A percentile compares a stretch with the other conserved stretches of the same genome.
phyloP scores from a whole-genome alignment of 1,284 basidiomycete species.

The Prillingera fragicola region DNA sequence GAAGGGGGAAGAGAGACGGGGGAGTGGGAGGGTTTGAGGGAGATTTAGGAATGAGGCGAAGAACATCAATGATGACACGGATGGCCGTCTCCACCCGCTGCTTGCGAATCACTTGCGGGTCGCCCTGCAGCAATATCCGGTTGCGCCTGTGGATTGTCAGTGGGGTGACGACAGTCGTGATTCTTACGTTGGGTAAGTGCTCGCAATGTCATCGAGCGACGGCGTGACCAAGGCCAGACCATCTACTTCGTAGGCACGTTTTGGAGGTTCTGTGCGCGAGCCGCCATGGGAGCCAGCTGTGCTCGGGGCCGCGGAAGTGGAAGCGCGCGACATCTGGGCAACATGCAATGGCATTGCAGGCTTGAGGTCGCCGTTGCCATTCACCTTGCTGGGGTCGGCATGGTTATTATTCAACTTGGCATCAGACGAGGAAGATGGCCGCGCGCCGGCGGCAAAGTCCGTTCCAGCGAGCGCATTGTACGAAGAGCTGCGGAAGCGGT shows the following conservation, averaged over 20 bases:
- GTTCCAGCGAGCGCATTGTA: constrained; percentile 5
- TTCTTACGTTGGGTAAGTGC: constrained; percentile 17
- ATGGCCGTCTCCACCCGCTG: constrained; percentile 46
- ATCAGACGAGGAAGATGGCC: constrained; percentile 2
- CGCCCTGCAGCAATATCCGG: constrained; percentile 39
- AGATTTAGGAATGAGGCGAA: constrained; percentile 33
- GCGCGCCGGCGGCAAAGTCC: constrained; percentile 2
- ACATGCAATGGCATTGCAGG: background rate
- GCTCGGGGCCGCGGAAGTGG: constrained; percentile 12
- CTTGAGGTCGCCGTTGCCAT: too few species aligned
- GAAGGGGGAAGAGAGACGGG: constrained; percentile 23
- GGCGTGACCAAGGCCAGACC: constrained; percentile 22
- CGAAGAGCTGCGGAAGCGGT: constrained; percentile 7
- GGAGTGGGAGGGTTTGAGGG: constrained; percentile 20
- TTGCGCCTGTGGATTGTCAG: constrained; percentile 23
- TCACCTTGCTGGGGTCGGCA: too few species aligned
- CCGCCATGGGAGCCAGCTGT: constrained; percentile 27
- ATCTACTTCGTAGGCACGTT: constrained; percentile 34
- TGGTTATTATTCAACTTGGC: constrained; percentile 7
- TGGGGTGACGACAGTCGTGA: background rate
- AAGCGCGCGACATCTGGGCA: background rate
- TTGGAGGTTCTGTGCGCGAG: constrained; percentile 38
- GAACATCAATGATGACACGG: constrained; percentile 42
- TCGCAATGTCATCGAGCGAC: constrained; percentile 26
- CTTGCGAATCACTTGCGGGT: constrained; percentile 41